Base-by-base conservation (phyloP, 164 flowering plant species). In the Brasenia schreberi region DNA sequence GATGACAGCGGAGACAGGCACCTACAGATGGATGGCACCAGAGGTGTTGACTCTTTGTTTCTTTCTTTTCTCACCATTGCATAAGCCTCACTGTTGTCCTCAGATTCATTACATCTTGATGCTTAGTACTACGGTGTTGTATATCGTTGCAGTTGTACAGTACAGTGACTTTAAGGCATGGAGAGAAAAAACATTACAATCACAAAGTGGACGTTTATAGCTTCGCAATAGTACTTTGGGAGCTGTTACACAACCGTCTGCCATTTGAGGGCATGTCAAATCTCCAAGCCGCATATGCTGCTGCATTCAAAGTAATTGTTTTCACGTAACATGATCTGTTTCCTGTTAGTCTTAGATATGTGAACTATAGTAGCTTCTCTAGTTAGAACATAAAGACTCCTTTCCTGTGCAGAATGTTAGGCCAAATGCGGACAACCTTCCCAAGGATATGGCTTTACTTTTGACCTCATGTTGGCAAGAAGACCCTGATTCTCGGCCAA, bases 221-320 rank as follows among this genome's bases (percentile, higher is more conserved):
- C 82, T 91, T 91, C 72, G 93, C 96, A 7, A 94, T 94, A 49
- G 97, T 94, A 27, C 75, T 94, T 62, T 94, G 97, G 95, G 96
- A 94, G 77, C 87, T 94, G 69, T 67, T 94, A 65, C 97, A 86
- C 53, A 94, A 94, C 56, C 87, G 84, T 70, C 69, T 84, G 68
- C 97, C 98, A 4, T 93, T 93, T 70, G 98, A 90, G 81, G 97
- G 97, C 81, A 94, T 91, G 98, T 91, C 98, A 42, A 94, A 94
- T 80, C 75, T 94, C 52, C 98, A 91, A 71, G 98, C 97, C 9
- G 96, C 98, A 19, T 94, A 91, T 81, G 98, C 97, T 6, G 98
- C 98, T 18, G 98, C 97, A 69, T 94, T 94, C 64, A 94, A 91
- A 80, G 98, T 90, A 82, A 66, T 5, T 61, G 3, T 58, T 18